Conservation (phyloP, 345 rosid genomes). For the Stellera chamaejasme region DNA sequence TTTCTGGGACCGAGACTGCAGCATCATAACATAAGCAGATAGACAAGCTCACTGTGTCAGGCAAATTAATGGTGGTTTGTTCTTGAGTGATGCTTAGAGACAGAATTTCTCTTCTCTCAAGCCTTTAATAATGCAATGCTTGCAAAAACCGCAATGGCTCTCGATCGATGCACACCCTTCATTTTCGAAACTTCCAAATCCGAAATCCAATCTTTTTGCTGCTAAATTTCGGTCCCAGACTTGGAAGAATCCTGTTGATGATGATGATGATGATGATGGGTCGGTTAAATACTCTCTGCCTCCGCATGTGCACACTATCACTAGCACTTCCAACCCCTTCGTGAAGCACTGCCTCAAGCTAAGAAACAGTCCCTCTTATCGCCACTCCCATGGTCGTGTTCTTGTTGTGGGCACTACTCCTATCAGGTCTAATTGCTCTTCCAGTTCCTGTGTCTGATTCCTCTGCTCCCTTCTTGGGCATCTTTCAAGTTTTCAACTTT, state of each 20-base stretch:
- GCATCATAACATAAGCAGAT: too few species aligned
- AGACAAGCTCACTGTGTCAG: background rate
- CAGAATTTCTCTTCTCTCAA: too few species aligned
- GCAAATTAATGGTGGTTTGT: background rate
- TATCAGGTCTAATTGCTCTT: constrained; percentile 34
- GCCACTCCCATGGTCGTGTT: constrained; percentile 67
- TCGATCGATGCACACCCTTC: constrained; percentile 16
- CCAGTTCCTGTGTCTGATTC: background rate
- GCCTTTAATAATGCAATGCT: constrained; percentile 23
- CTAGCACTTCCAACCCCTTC: constrained; percentile 75
- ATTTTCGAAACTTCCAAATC: constrained; percentile 11
- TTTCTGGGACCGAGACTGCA: too few species aligned
- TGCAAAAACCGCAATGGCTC: constrained; percentile 13
- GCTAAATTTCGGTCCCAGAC: constrained; percentile 15
- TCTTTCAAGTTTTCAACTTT: too few species aligned
- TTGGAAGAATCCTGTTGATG: constrained; percentile 10
- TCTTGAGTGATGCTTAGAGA: too few species aligned
- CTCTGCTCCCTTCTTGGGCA: too few species aligned
- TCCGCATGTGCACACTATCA: constrained; percentile 39
- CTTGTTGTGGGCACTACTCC: constrained; percentile 78
- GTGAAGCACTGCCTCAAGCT: constrained; percentile 92
- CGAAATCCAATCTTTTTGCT: constrained; percentile 13
- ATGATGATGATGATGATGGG: constrained; percentile 1
- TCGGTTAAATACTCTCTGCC: constrained; percentile 25
- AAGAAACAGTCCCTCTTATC: constrained; percentile 67